Evolutionary conservation across 2,329 filamentous ascomycete species (phyloP).

Genomic region (Colletotrichum chlorophyti): DNA sequence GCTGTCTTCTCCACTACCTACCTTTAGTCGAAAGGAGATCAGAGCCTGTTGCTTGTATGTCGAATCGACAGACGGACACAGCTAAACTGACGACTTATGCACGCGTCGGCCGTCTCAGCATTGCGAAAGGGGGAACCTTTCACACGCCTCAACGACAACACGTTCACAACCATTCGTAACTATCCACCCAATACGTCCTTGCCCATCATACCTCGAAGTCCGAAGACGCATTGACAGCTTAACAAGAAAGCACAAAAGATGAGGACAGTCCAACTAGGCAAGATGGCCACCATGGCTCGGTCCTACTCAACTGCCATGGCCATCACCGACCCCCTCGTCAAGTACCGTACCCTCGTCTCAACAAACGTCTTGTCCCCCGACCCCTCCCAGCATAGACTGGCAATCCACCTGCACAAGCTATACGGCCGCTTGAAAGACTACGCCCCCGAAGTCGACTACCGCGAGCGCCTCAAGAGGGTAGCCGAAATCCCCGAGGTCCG

Average conservation of each 20-base stretch:
- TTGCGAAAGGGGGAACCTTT: no score
- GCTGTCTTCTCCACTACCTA: no score
- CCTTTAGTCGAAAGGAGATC: no score
- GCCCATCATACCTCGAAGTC: no score
- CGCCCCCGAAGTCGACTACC: conserved; percentile 74
- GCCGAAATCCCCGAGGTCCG: conserved; percentile 50
- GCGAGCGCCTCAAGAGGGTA: conserved; percentile 67
- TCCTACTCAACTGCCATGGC: conserved; percentile 57
- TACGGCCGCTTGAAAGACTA: conserved; percentile 82
- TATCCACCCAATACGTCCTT: no score
- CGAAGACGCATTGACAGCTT: no score
- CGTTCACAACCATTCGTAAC: no score
- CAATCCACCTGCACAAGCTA: conserved; percentile 78
- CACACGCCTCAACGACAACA: no score
- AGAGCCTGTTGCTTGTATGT: no score
- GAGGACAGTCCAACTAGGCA: conserved; percentile 4
- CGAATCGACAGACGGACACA: no score
- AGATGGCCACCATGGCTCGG: background rate
- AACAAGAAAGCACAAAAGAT: conserved; percentile 32
- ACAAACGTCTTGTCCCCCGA: conserved; percentile 73
- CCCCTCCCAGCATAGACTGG: conserved; percentile 74
- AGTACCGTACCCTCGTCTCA: conserved; percentile 75
- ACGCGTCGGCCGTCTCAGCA: no score
- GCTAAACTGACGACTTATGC: no score
- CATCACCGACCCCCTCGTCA: conserved; percentile 76